Base-by-base conservation (phyloP, 768 basidiomycete genomes). In the Hydnum rufescens region DNA sequence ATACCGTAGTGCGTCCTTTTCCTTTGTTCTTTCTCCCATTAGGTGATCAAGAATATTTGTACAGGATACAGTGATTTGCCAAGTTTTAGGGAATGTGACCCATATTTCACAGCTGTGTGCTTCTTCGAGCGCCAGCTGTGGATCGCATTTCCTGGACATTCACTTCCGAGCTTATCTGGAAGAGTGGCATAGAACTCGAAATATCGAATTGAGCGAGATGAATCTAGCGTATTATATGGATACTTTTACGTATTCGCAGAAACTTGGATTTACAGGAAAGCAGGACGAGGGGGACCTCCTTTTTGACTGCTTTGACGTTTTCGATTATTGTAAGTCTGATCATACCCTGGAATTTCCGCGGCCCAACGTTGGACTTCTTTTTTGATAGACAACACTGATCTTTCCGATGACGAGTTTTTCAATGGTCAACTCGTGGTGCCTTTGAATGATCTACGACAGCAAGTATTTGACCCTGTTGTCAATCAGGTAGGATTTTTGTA, bases 41-140 rank as follows among this genome's bases (percentile, higher is more conserved):
- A n/a, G n/a, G n/a, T n/a, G n/a, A n/a, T n/a, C n/a, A n/a, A n/a
- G n/a, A n/a, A n/a, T n/a, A n/a, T n/a, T n/a, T n/a, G n/a, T n/a
- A n/a, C n/a, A n/a, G n/a, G n/a, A 73, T 53, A 62, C 70, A 2
- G 70, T 68, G 4, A 64, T 68, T 6, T 73, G 72, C 64, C 67
- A 67, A 72, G 82, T 90, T 47, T 82, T 82, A 51, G 88, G 86
- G 3, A 74, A 83, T 57, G 71, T 84, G 64, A 69, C 77, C 6
- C 75, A 77, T 64, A 88, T 92, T 55, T 86, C 86, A 43, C 87
- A 92, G 66, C 80, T 90, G 67, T 83, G 82, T 56, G 85, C 85
- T 13, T 72, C 86, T 51, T 85, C 82, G 46, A 86, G 88, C 2
- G 80, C 83, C 4, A 89, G 82, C 60, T 87, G 84, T 59, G 88